Conservation (phyloP, 768 basidiomycete species). For the Lactarius quietus region DNA sequence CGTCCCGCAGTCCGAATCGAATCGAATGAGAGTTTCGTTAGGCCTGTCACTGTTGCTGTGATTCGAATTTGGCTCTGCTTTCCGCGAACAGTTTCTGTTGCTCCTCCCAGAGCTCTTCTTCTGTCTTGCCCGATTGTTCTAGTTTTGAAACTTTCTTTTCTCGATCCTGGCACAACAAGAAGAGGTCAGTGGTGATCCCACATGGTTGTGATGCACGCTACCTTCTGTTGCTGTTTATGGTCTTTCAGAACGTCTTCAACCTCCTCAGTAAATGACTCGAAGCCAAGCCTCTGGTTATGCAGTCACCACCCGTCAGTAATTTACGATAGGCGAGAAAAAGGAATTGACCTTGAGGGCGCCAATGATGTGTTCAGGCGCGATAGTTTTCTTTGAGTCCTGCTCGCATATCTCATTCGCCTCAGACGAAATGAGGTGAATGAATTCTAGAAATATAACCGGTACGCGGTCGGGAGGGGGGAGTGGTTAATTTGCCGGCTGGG, state of each 20-base stretch:
- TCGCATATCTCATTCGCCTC: slow-evolving; percentile 99
- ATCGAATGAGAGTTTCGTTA: slow-evolving; percentile 8
- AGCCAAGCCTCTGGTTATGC: slow-evolving; percentile 72
- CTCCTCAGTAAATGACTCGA: slow-evolving; percentile 85
- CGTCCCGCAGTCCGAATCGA: slow-evolving; percentile 11
- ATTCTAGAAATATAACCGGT: slow-evolving; percentile 57
- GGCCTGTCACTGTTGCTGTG: slow-evolving; percentile 35
- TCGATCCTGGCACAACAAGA: slow-evolving; percentile 58
- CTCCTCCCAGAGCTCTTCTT: slow-evolving; percentile 82
- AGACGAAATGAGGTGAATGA: slow-evolving; percentile 95
- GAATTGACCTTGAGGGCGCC: slow-evolving; percentile 72
- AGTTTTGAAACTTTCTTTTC: slow-evolving; percentile 92
- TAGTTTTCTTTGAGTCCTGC: slow-evolving; percentile 97
- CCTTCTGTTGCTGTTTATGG: slow-evolving; percentile 95
- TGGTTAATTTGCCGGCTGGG: not conserved
- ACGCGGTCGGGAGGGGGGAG: not conserved
- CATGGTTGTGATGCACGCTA: slow-evolving; percentile 34
- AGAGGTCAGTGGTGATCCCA: slow-evolving; percentile 4
- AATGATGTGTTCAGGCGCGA: slow-evolving; percentile 96
- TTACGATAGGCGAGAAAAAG: slow-evolving; percentile 27
- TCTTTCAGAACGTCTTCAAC: slow-evolving; percentile 93
- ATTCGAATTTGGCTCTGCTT: slow-evolving; percentile 75
- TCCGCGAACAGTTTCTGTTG: slow-evolving; percentile 95
- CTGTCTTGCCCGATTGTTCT: slow-evolving; percentile 82
- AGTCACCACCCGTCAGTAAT: slow-evolving; percentile 1